These are phyloP conservation scores for Obba rivulosa DNA, from an alignment of 768 basidiomycete genomes.

Conservation along the genomic window DNA sequence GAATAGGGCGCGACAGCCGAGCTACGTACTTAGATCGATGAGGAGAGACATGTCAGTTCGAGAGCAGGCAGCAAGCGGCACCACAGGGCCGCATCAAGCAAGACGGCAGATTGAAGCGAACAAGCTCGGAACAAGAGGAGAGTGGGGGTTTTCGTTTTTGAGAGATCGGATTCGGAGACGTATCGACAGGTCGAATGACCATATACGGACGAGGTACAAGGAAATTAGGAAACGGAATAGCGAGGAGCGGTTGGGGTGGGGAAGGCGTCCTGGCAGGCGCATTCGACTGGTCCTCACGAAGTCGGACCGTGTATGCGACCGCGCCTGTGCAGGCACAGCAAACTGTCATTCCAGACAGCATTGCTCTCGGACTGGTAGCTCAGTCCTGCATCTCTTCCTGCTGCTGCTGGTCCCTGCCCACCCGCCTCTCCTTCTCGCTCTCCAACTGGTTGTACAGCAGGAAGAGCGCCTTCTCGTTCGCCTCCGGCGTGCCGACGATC, in stretches of 20 bases:
- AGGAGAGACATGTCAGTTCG: slow-evolving; percentile 11
- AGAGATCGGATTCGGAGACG: neutral
- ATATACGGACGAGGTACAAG: neutral
- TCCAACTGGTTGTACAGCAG: slow-evolving; percentile 95
- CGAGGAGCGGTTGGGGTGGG: neutral
- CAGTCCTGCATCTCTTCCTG: slow-evolving; percentile 48
- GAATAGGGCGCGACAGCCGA: slow-evolving; percentile 12
- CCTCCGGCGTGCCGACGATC: slow-evolving; percentile 92
- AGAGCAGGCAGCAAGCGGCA: slow-evolving; percentile 5
- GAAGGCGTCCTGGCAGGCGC: neutral
- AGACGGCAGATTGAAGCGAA: neutral
- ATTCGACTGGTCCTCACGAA: neutral
- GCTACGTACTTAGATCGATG: slow-evolving; percentile 7
- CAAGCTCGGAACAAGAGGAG: too few relatives aligned
- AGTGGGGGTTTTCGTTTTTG: neutral
- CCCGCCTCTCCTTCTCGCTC: slow-evolving; percentile 92
- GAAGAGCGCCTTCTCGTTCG: slow-evolving; percentile 97
- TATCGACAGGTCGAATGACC: neutral
- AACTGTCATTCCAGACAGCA: neutral
- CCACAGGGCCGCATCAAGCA: neutral
- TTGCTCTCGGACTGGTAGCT: neutral
- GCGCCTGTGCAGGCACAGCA: neutral
- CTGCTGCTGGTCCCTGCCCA: slow-evolving; percentile 78
- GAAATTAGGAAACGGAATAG: neutral
- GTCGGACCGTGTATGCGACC: neutral